phyloP scores from a whole-genome alignment of 2,329 filamentous ascomycete species.

The Penicillium expansum region DNA sequence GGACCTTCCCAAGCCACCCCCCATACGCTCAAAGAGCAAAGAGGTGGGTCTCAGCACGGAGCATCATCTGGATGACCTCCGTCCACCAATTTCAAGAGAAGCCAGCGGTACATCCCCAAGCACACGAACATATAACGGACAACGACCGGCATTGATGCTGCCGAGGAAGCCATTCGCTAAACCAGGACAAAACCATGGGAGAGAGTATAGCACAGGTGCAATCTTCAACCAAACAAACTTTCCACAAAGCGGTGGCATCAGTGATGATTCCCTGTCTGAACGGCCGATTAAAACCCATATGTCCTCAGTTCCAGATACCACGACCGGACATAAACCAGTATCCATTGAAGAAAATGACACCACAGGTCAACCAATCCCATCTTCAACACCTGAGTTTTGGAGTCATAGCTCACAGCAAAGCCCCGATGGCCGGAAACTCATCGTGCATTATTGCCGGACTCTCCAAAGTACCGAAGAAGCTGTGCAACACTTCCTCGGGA shows the following conservation, averaged over 20 bases:
- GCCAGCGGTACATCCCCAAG: background rate
- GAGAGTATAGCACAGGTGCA: conserved; percentile 8
- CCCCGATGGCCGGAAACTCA: conserved; percentile 54
- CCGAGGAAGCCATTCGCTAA: background rate
- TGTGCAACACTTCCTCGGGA: conserved; percentile 62
- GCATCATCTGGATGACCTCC: background rate
- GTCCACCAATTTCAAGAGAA: background rate
- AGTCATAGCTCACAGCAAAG: conserved; percentile 45
- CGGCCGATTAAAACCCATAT: background rate
- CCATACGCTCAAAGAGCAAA: background rate
- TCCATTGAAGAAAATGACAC: background rate
- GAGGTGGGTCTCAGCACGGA: background rate
- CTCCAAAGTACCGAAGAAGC: conserved; percentile 65
- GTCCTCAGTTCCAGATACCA: background rate
- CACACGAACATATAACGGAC: background rate
- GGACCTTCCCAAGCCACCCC: background rate
- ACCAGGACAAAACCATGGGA: background rate
- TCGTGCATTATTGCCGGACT: conserved; percentile 74
- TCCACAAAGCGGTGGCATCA: background rate
- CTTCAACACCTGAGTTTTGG: conserved; percentile 28
- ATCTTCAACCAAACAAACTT: background rate
- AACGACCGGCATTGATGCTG: background rate
- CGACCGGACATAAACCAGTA: background rate
- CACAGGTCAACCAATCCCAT: background rate
- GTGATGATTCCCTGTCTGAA: background rate